Base-by-base conservation (phyloP, 176 grass and related monocot genomes). In the Eragrostis nindensis region DNA sequence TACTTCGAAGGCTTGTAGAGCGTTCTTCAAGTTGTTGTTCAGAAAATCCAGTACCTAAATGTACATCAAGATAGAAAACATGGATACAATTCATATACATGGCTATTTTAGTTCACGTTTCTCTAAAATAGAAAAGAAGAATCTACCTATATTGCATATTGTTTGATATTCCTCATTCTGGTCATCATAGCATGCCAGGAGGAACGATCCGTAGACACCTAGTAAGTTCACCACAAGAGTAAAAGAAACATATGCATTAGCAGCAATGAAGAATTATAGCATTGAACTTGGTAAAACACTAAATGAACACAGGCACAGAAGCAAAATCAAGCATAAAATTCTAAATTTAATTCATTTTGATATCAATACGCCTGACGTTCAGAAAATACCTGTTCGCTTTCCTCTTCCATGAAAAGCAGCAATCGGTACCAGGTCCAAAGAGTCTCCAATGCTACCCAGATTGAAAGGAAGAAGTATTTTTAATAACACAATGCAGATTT, bases 151-250 rank as follows among this genome's bases (percentile, higher is more conserved):
- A 71, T 95, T 95, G 70, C 96, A 98, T 66, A 98, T 98, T 54
- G 90, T 95, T 89, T 98, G 92, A 63, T 98, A 98, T 85, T 98
- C 95, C 62, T 98, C 95, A 59, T 98, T 98, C 24, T 91, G 81
- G 50, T 98, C 95, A 86, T 98, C 90, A 61, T 98, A 98, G 79
- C 92, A 98, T 69, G 95, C 95, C 55, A 98, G 86, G 41, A 98
- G 88, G 79, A 98, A 98, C 45, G 95, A 91, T 72, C 95, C 95
- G 91, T 95, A 98, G 61, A 87, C 92, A 89, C 95, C 92, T 98
- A 61, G 26, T 85, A 91, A 68, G 30, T 30, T 91, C 25, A 62
- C 62, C 41, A 60, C 61, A 79, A 19, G 38, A 71, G 79, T 46
- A 87, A 65, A 72, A 11, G 26, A 67, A 87, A n/a, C 36, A 74